phyloP scores from a whole-genome alignment of 2,329 filamentous ascomycete species.

The Grosmannia serpens region DNA sequence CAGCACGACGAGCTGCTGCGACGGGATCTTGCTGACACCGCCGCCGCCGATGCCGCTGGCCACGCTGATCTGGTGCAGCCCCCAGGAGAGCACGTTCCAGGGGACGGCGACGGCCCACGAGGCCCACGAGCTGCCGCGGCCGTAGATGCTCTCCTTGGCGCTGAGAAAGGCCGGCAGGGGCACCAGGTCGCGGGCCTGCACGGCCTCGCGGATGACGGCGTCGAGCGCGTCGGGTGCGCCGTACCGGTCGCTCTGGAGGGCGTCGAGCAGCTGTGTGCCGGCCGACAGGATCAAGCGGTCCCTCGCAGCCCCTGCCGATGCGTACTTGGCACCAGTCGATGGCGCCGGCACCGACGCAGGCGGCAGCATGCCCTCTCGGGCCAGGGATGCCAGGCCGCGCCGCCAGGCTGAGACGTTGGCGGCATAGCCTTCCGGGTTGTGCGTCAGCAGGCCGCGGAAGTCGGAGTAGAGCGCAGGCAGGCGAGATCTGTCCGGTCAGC shows the following conservation, averaged over 20 bases:
- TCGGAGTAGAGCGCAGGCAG: conserved; percentile 17
- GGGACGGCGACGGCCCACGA: conserved; percentile 53
- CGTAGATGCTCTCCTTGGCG: conserved; percentile 59
- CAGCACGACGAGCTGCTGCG: conserved; percentile 54
- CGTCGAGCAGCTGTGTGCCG: conserved; percentile 53
- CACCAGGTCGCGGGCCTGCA: conserved; percentile 57
- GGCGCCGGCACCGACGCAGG: conserved; percentile 5
- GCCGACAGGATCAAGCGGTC: conserved; percentile 41
- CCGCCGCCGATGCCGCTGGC: conserved; percentile 26
- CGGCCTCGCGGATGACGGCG: conserved; percentile 64
- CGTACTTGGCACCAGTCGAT: neutral
- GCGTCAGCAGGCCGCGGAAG: conserved; percentile 15
- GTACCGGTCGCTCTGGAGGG: conserved; percentile 64
- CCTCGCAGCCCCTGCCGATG: conserved; percentile 16
- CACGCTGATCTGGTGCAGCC: conserved; percentile 57
- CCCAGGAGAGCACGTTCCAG: conserved; percentile 65
- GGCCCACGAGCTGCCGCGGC: conserved; percentile 46
- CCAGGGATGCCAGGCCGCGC: conserved; percentile 19
- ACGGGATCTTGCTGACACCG: conserved; percentile 22
- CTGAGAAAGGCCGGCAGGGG: conserved; percentile 56
- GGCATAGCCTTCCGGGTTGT: conserved; percentile 15
- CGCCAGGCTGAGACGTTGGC: conserved; percentile 26
- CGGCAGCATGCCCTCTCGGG: conserved; percentile 21
- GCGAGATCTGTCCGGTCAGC: conserved; percentile 12
- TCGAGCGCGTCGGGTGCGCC: conserved; percentile 73